Base-by-base conservation (phyloP, 2,329 filamentous ascomycete genomes). In the Claviceps africana region DNA sequence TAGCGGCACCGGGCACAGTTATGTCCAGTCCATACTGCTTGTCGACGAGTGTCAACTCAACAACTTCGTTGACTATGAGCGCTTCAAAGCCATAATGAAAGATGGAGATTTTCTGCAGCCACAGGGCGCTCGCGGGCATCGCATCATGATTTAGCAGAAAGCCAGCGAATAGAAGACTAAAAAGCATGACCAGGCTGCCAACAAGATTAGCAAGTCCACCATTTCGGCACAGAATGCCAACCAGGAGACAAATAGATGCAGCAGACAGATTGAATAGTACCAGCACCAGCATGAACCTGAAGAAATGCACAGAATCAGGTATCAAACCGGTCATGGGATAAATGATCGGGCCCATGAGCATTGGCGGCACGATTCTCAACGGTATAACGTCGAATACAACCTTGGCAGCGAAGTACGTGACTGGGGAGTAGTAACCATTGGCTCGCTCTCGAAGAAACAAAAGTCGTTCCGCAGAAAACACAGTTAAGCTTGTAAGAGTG, bases 51-150 rank as follows among this genome's bases (percentile, higher is more conserved):
- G 86, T 91, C 44, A 98, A 74, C 61, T 88, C 88, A 28, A 88
- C 83, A 47, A 96, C 94, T 71, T 98, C 93, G 64, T 97, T 98
- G 60, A 98, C 93, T 56, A 97, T 95, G 15, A 98, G 78, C 2
- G 88, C 86, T 73, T 98, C 93, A 61, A 97, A 97, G 5, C 85
- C 91, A 64, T 95, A 98, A 66, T 98, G 93, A 77, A 98, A 98
- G 56, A 98, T 98, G 1, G 90, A 96, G 9, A 98, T 72, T 70
- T 79, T 81, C 73, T 98, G 93, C 50, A 98, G 70, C 93, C 93
- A 98, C 56, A 89, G 69, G 2, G 91, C 86, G 2, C 87, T 81
- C 48, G 79, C 75, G 1, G 93, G 93, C 51, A 96, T 96, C 31
- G 88, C 89, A 65, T 96, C 83, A 65, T 95, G 89, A 67, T 98